A percentile compares a stretch with the other conserved stretches of the same genome.
Conservation (phyloP, 1,139 yeast genomes). For the Geotrichum cucujoidarum region DNA sequence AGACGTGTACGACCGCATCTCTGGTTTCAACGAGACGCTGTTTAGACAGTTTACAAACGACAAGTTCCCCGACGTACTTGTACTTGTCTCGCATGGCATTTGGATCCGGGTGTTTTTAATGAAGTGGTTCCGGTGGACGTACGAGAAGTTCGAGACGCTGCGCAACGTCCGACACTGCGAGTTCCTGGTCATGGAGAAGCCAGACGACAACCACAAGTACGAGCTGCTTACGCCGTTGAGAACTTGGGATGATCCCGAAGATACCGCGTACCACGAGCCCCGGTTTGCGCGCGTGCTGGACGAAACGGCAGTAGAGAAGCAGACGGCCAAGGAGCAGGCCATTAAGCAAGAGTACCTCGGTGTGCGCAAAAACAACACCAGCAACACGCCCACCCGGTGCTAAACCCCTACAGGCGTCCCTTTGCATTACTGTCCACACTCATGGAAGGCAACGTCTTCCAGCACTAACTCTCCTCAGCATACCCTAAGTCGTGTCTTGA, state of each 20-base stretch:
- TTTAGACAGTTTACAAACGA: slow-evolving; percentile 71
- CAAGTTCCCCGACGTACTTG: slow-evolving; percentile 66
- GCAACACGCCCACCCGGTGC: no score
- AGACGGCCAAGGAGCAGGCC: slow-evolving; percentile 14
- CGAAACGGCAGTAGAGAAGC: slow-evolving; percentile 18
- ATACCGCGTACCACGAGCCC: slow-evolving; percentile 15
- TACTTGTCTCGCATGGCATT: slow-evolving; percentile 86
- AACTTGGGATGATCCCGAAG: slow-evolving; percentile 36
- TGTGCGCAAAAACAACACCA: slow-evolving; percentile 9
- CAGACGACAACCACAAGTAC: slow-evolving; percentile 30
- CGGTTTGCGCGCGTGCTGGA: slow-evolving; percentile 12
- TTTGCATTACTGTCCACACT: no score
- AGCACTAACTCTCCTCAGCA: no score
- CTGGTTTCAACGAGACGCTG: slow-evolving; percentile 81
- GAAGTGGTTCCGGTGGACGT: slow-evolving; percentile 91
- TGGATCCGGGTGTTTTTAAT: slow-evolving; percentile 89
- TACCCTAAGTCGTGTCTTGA: no score
- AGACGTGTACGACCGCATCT: slow-evolving; percentile 85
- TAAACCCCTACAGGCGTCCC: no score
- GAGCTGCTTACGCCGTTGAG: slow-evolving; percentile 33
- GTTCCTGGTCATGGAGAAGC: slow-evolving; percentile 68
- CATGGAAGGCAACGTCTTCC: no score
- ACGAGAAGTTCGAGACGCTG: slow-evolving; percentile 78
- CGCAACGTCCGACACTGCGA: slow-evolving; percentile 82
- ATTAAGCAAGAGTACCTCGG: slow-evolving; percentile 16